Evolutionary conservation across 345 rosid species (phyloP), one percentile per base, ranked within the genome.

Genomic region (Rhizophora apiculata): DNA sequence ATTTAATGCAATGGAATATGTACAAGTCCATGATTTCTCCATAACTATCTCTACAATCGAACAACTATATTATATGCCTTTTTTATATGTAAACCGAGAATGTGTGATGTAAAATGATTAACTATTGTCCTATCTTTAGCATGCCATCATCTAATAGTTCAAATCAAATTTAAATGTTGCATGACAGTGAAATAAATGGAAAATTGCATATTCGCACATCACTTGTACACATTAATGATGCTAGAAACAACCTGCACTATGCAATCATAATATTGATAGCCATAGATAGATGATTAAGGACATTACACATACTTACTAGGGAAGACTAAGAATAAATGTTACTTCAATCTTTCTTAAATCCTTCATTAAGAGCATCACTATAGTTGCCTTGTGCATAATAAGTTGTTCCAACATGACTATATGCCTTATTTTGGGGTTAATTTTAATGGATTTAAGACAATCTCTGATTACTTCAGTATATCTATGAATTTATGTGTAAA

Each of bases 321-420:
- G 21, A 58, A 51, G 24, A 60, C 34, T 43, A 59, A 61, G 62
- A 68, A 68, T 22, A 39, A 72, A 64, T 66, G 67, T 62, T 4
- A 24, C 21, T 69, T 73, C 58, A 79, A 93, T 97, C 98, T 89
- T 86, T 93, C 73, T 77, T 89, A 69, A 87, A 93, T 69, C 96
- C 98, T 72, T 89, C 83, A 67, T 90, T 88, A n/a, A 90, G 83
- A 56, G 97, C 92, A 76, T 90, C 93, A 16, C 67, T 69, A 72
- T 86, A 90, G 69, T 80, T 82, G 73, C 93, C 92, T 73, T 84
- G 87, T 37, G 92, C 97, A 80, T 83, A 90, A 81, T 88, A 89
- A 18, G 89, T 92, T 72, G 84, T 81, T 60, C 98, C 96, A 61
- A 93, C 89, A 82, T 92, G 96, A 77, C 94, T 88, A 75, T 87